These are phyloP conservation scores for Theobroma cacao DNA, from an alignment of 345 rosid species.

Conservation along the genomic window DNA sequence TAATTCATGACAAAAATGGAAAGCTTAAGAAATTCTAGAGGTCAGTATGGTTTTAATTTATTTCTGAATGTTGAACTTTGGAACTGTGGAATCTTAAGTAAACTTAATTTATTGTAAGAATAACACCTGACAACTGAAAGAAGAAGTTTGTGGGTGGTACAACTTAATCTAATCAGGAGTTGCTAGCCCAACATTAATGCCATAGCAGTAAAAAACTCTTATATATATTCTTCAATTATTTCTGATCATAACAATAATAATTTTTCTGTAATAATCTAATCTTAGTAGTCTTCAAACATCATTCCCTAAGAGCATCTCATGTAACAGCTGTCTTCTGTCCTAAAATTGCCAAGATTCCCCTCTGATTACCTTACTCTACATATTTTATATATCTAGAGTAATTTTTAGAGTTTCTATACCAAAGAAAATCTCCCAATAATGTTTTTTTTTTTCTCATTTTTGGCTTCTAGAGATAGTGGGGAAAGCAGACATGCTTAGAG, in stretches of 20 bases:
- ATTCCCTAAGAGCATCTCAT: neutral
- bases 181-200: neutral
- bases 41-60: neutral
- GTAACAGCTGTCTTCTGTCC: conserved; percentile 1
- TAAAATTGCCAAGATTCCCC: conserved; percentile 1
- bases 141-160: neutral
- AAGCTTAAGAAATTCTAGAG: neutral
- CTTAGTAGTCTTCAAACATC: neutral
- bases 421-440: neutral
- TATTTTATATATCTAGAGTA: neutral
- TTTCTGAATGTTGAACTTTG: neutral
- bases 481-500: neutral
- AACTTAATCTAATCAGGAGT: neutral
- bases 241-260: neutral
- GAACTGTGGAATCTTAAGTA: neutral
- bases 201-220: neutral
- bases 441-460: no score
- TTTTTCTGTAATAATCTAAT: neutral
- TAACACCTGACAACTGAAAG: neutral
- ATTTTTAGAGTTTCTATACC: neutral
- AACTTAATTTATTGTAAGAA: neutral
- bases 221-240: neutral
- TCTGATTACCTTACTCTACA: neutral
- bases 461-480: neutral
- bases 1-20: neutral